Evolutionary conservation across 768 basidiomycete species (phyloP).

Genomic region (Lactifluus hygrophoroides): DNA sequence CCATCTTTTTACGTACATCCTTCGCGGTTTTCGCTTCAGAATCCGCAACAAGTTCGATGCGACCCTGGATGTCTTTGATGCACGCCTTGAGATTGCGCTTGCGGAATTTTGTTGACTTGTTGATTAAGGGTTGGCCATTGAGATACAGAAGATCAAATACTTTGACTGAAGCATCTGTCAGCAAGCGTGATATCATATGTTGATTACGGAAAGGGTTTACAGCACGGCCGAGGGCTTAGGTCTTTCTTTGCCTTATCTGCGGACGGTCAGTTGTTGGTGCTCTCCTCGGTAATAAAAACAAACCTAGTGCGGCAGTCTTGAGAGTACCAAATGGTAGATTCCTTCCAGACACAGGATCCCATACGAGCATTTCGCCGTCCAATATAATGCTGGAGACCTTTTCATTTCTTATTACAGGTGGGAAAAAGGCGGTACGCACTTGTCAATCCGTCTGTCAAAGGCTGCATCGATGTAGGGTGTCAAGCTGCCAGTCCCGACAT

Average conservation of each 20-base stretch:
- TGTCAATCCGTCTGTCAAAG: constrained; percentile 67
- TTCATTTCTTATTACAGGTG: background rate
- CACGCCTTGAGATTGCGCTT: constrained; percentile 69
- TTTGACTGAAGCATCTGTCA: constrained; percentile 57
- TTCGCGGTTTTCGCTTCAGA: constrained; percentile 68
- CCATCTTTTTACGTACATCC: constrained; percentile 75
- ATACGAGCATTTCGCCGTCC: constrained; percentile 98
- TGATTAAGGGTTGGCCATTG: constrained; percentile 71
- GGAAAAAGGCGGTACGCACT: constrained; percentile 42
- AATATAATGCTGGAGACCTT: constrained; percentile 62
- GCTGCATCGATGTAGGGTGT: constrained; percentile 78
- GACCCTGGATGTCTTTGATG: constrained; percentile 61
- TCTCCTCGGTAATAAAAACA: constrained; percentile 1
- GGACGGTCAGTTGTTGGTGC: background rate
- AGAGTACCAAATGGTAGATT: constrained; percentile 89
- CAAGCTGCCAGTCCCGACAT: constrained; percentile 73
- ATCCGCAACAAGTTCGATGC: constrained; percentile 71
- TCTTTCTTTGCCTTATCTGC: constrained; percentile 65
- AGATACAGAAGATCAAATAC: constrained; percentile 91
- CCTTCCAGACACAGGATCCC: constrained; percentile 84
- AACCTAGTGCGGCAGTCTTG: constrained; percentile 87
- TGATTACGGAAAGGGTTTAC: constrained; percentile 38
- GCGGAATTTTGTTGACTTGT: constrained; percentile 62
- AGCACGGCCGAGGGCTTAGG: constrained; percentile 80
- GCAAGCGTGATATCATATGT: background rate